Evolutionary conservation across 345 rosid genomes (phyloP).

Genomic region (Geranium brycei): DNA sequence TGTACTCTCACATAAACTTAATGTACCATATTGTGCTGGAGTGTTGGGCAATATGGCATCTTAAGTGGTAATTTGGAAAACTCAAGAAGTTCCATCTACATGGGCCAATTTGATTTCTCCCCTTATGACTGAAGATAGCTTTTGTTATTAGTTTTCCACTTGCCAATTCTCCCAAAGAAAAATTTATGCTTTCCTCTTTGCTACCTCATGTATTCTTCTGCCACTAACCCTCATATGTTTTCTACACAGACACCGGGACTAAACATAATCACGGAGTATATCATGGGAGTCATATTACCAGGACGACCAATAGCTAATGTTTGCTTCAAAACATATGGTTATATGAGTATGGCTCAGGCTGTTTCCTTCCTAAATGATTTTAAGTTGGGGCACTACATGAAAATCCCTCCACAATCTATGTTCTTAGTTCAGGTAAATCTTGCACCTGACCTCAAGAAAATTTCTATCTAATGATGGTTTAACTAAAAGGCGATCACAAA

Average conservation of each 20-base stretch:
- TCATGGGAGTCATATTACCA: constrained; percentile 70
- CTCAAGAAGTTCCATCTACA: too few species aligned
- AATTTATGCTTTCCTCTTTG: neutral
- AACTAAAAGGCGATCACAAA: too few species aligned
- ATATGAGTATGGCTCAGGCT: constrained; percentile 84
- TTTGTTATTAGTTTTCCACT: too few species aligned
- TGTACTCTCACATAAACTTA: too few species aligned
- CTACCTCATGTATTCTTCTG: neutral
- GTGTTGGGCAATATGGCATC: too few species aligned
- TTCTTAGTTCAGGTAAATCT: constrained; percentile 74
- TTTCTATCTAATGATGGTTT: too few species aligned
- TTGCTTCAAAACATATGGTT: constrained; percentile 80
- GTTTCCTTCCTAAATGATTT: constrained; percentile 82
- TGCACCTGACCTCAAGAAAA: neutral
- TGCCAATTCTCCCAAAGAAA: too few species aligned
- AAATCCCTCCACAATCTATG: constrained; percentile 95
- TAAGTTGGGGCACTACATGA: constrained; percentile 95
- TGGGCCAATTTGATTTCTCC: too few species aligned
- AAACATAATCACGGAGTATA: constrained; percentile 80
- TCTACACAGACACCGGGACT: constrained; percentile 63
- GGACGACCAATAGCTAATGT: constrained; percentile 90
- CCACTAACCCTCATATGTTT: constrained; percentile 1
- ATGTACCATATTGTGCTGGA: too few species aligned
- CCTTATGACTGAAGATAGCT: too few species aligned
- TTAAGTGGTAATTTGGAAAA: too few species aligned